Percentiles rank a stretch among this genome's conserved stretches.
Conservation (phyloP, 768 basidiomycete species). For the Serendipita sp. region DNA sequence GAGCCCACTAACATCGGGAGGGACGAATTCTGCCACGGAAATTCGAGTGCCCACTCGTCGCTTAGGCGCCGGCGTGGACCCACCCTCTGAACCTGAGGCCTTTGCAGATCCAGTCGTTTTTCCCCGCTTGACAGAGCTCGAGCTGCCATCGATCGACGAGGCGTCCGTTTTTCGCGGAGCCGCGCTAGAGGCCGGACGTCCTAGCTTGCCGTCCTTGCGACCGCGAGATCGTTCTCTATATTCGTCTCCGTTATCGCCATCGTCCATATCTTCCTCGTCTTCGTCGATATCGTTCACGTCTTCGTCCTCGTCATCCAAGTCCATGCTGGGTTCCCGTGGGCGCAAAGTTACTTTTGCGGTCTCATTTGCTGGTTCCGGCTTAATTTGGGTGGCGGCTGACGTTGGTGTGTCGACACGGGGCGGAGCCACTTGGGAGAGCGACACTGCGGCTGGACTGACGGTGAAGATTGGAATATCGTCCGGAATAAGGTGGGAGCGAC, state of each 20-base stretch:
- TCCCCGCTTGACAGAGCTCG: background rate
- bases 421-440: background rate
- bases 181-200: background rate
- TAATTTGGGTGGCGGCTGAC: background rate
- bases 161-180: background rate
- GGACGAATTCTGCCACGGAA: conserved; percentile 66
- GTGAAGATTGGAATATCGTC: background rate
- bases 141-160: background rate
- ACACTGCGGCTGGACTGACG: background rate
- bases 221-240: background rate
- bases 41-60: conserved; percentile 32
- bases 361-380: background rate
- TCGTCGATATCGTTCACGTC: background rate
- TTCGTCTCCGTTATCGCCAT: background rate
- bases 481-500: background rate
- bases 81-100: conserved; percentile 1
- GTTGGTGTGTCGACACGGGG: background rate
- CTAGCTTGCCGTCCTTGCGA: background rate
- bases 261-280: background rate
- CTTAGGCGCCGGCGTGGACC: conserved; percentile 16
- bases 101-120: background rate
- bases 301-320: background rate
- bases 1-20: conserved; percentile 75
- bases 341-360: background rate
- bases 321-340: background rate